These are phyloP conservation scores for Tylopilus sp. DNA, from an alignment of 768 basidiomycete genomes.

Conservation along the genomic window DNA sequence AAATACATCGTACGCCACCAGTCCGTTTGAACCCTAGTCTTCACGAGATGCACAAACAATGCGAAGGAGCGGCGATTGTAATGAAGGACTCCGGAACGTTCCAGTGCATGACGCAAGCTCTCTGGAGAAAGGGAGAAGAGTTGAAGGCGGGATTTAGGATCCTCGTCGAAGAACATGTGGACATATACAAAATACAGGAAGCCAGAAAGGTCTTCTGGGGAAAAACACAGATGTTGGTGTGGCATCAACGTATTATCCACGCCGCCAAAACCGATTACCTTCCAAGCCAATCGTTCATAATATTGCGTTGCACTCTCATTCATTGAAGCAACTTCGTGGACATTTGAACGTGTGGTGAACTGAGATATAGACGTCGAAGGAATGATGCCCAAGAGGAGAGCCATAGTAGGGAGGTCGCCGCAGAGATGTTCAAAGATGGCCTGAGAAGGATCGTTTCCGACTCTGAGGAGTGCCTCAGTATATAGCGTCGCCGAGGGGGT, in stretches of 20 bases:
- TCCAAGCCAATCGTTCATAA: conserved; percentile 29
- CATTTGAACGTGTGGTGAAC: conserved; percentile 25
- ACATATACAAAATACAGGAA: conserved; percentile 24
- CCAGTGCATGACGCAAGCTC: background rate
- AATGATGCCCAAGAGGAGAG: conserved; percentile 24
- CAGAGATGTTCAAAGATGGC: conserved; percentile 17
- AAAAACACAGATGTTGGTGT: conserved; percentile 9
- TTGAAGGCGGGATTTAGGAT: background rate
- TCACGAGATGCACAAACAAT: conserved; percentile 40
- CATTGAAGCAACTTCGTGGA: conserved; percentile 12
- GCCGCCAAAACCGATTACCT: background rate
- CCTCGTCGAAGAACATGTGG: conserved; percentile 29
- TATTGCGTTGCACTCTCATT: conserved; percentile 6
- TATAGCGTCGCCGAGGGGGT: conserved; percentile 24
- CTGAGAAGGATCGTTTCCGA: conserved; percentile 9
- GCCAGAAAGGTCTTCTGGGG: conserved; percentile 16
- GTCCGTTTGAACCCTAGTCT: conserved; percentile 32
- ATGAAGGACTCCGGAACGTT: conserved; percentile 28
- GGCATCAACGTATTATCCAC: background rate
- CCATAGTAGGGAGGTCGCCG: conserved; percentile 25
- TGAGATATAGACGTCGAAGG: conserved; percentile 21
- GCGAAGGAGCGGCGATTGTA: conserved; percentile 50
- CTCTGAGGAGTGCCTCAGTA: conserved; percentile 24
- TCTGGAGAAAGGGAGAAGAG: background rate
- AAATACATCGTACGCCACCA: conserved; percentile 43